A percentile compares a stretch with the other conserved stretches of the same genome.
Conservation (phyloP, 768 basidiomycete species). For the Lentinula detonsa region DNA sequence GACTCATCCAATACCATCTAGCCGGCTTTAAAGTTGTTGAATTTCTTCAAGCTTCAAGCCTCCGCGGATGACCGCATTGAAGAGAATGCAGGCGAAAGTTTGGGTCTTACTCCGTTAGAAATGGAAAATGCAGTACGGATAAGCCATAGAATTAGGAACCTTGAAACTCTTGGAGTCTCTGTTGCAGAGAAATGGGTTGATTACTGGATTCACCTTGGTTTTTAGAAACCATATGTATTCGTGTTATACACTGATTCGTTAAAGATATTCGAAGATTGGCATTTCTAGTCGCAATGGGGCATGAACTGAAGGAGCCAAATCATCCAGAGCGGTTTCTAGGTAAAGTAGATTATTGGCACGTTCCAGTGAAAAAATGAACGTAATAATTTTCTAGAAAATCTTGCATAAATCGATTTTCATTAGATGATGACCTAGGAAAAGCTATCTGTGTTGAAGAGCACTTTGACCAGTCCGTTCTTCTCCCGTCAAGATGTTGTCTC, state of each 20-base stretch:
- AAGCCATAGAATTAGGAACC: slow-evolving; percentile 26
- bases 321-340: no score
- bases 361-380: no score
- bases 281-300: no score
- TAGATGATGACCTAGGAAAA: no score
- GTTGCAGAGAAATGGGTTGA: slow-evolving; percentile 28
- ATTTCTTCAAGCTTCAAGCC: slow-evolving; percentile 22
- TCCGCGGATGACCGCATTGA: slow-evolving; percentile 9
- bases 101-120: slow-evolving; percentile 20
- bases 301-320: no score
- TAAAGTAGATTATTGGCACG: no score
- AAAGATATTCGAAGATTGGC: no score
- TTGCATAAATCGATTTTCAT: no score
- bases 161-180: slow-evolving; percentile 17
- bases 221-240: slow-evolving; percentile 6
- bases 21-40: slow-evolving; percentile 30
- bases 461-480: no score
- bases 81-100: slow-evolving; percentile 10
- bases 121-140: slow-evolving; percentile 20
- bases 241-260: not conserved
- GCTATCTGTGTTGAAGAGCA: no score
- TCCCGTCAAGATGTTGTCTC: no score
- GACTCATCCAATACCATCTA: slow-evolving; percentile 6
- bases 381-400: no score
- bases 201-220: slow-evolving; percentile 27